These are phyloP conservation scores for Wickerhamiella brachini DNA, from an alignment of 805 yeast genomes.

Conservation along the genomic window DNA sequence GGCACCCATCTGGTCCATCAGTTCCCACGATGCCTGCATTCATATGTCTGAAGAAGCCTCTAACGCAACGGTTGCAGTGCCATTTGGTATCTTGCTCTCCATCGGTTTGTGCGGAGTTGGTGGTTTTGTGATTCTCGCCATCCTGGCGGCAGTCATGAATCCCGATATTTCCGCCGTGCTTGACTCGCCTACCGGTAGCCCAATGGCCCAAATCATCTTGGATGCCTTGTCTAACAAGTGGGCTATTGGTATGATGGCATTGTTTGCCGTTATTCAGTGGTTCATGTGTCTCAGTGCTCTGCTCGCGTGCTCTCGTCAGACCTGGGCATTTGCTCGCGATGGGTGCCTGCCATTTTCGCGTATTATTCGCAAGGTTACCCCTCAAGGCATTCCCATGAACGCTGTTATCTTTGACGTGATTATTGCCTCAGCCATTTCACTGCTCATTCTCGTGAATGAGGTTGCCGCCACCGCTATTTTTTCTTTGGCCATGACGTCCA, in stretches of 20 bases:
- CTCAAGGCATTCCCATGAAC: slow-evolving; percentile 44
- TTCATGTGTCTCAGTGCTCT: slow-evolving; percentile 24
- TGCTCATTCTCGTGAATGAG: slow-evolving; percentile 47
- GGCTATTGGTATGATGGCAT: slow-evolving; percentile 12
- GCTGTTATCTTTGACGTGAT: slow-evolving; percentile 41
- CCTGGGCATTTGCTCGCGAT: slow-evolving; percentile 59
- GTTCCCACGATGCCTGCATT: slow-evolving; percentile 46
- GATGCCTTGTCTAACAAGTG: slow-evolving; percentile 7
- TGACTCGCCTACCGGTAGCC: slow-evolving; percentile 28
- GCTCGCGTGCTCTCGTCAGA: slow-evolving; percentile 55
- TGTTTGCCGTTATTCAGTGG: slow-evolving; percentile 12
- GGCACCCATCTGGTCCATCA: slow-evolving; percentile 39
- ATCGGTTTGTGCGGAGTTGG: slow-evolving; percentile 27
- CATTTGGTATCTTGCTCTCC: slow-evolving; percentile 52
- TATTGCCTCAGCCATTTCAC: slow-evolving; percentile 38
- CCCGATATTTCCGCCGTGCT: slow-evolving; percentile 7
- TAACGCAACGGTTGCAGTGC: slow-evolving; percentile 50
- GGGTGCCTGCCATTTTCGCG: slow-evolving; percentile 50
- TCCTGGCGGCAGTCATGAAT: slow-evolving; percentile 13
- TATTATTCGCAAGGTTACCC: slow-evolving; percentile 27
- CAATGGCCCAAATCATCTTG: slow-evolving; percentile 14
- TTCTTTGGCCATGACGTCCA: slow-evolving; percentile 52
- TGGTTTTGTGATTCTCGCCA: slow-evolving; percentile 17
- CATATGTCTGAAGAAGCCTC: slow-evolving; percentile 52
- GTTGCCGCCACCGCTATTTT: slow-evolving; percentile 52